A percentile compares a stretch with the other conserved stretches of the same genome.
Conservation (phyloP, 768 basidiomycete genomes). For the Inosperma sp. region DNA sequence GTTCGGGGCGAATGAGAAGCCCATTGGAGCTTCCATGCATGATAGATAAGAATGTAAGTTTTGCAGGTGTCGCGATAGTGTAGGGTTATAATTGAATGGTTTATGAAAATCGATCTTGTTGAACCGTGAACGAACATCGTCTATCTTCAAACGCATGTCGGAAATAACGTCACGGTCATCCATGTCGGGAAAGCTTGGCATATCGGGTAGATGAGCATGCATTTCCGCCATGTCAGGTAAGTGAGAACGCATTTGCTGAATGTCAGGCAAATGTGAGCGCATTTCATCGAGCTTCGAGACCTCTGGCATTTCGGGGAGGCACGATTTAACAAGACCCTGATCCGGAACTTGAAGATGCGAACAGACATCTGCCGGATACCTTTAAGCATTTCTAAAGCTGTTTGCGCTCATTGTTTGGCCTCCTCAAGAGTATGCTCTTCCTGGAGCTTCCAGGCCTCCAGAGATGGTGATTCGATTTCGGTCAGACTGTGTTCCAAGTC, state of each 20-base stretch:
- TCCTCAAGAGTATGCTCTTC: constrained; percentile 52
- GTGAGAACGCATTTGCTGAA: constrained; percentile 29
- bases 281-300: constrained; percentile 36
- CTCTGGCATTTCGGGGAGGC: constrained; percentile 32
- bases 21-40: constrained; percentile 45
- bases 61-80: constrained; percentile 56
- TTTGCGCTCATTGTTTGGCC: constrained; percentile 47
- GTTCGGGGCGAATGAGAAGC: constrained; percentile 40
- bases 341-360: constrained; percentile 63
- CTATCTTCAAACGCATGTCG: constrained; percentile 42
- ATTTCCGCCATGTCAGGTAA: constrained; percentile 37
- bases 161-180: constrained; percentile 40
- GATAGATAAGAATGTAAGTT: constrained; percentile 68
- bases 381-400: constrained; percentile 66
- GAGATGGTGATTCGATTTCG: constrained; percentile 52
- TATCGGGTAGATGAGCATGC: constrained; percentile 46
- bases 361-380: constrained; percentile 63
- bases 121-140: constrained; percentile 56
- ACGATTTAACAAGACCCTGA: constrained; percentile 35
- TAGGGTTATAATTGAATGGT: constrained; percentile 57
- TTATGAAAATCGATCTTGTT: constrained; percentile 57
- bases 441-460: constrained; percentile 46
- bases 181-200: constrained; percentile 22
- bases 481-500: constrained; percentile 65
- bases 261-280: constrained; percentile 37